phyloP scores from a whole-genome alignment of 2,329 filamentous ascomycete species.

The Ceratocystis diversiconidia region DNA sequence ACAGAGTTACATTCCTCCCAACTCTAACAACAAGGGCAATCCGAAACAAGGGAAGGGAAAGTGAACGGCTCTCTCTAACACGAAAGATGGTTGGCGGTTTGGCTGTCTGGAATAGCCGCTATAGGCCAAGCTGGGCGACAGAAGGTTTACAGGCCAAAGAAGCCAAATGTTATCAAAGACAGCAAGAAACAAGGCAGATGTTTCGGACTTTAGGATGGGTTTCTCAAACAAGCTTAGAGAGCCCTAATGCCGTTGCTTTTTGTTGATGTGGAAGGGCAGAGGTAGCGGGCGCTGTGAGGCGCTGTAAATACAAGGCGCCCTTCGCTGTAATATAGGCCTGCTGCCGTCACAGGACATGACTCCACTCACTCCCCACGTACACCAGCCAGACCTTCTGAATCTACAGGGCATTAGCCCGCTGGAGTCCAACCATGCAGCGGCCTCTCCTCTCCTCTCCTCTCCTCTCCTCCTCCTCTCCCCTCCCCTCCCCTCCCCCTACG shows the following conservation, averaged over 20 bases:
- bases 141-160: not conserved
- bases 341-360: no score
- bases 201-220: not conserved
- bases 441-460: not conserved
- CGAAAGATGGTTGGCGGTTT: not conserved
- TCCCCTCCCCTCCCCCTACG: not conserved
- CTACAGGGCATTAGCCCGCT: not conserved
- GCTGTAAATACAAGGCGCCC: not conserved
- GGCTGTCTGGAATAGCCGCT: no score
- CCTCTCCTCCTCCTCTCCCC: not conserved
- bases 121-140: no score
- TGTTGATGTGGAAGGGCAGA: not conserved
- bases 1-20: conserved; percentile 4
- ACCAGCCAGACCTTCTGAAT: not conserved
- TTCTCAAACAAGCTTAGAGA: not conserved
- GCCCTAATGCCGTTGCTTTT: not conserved
- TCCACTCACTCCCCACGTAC: no score
- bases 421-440: not conserved
- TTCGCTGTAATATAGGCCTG: not conserved
- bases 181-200: not conserved
- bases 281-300: not conserved
- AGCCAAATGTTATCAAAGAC: not conserved
- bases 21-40: conserved; percentile 5
- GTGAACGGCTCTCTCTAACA: not conserved
- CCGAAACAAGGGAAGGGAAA: not conserved